phyloP scores from a whole-genome alignment of 208 protist species.

The Tritrichomonas foetus region DNA sequence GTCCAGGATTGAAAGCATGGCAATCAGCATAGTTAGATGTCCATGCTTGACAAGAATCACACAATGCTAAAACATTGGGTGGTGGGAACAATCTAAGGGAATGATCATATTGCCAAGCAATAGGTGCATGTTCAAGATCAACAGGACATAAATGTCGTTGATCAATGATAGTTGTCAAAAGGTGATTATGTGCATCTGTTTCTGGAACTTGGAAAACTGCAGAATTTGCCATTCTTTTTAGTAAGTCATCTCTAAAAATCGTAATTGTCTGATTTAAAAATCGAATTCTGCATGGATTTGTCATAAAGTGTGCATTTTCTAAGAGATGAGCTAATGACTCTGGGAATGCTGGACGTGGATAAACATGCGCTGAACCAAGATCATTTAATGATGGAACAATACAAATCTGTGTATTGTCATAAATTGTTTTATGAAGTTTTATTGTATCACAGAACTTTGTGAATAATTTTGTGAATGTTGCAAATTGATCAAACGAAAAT shows the following conservation, averaged over 20 bases:
- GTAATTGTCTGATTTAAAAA: not conserved
- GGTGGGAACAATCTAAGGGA: not conserved
- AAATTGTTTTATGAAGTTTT: not conserved
- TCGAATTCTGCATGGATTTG: not conserved
- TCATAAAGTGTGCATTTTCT: not conserved
- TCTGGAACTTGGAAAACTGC: not conserved
- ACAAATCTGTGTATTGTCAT: not conserved
- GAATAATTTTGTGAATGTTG: not conserved
- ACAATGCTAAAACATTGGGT: not conserved
- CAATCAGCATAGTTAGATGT: not conserved
- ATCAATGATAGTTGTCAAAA: not conserved
- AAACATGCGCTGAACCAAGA: not conserved
- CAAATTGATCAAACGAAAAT: not conserved
- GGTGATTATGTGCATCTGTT: not conserved
- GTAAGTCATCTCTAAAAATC: not conserved
- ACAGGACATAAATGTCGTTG: not conserved
- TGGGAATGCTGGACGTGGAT: not conserved
- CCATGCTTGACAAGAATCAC: not conserved
- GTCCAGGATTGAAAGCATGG: not conserved
- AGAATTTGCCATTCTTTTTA: not conserved
- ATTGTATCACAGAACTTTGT: not conserved
- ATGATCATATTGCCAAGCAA: not conserved
- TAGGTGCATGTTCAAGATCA: not conserved
- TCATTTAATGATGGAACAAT: slow-evolving; percentile 25
- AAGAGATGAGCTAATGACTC: not conserved